phyloP scores from a whole-genome alignment of 805 yeast genomes.

The Lipomyces lipofer region DNA sequence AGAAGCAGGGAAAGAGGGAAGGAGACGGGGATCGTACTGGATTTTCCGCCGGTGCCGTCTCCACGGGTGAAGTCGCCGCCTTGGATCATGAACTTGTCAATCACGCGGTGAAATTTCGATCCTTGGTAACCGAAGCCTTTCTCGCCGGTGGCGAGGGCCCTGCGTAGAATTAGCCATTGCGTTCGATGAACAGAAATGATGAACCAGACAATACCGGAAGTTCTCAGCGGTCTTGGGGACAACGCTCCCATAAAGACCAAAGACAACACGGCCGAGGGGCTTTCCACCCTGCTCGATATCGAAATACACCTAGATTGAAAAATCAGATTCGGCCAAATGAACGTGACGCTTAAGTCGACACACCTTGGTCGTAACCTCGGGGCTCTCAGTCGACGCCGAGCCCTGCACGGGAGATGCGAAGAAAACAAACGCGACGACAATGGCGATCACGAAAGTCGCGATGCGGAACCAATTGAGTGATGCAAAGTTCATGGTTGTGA shows the following conservation, averaged over 20 bases:
- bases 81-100: constrained; percentile 71
- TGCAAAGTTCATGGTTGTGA: background rate
- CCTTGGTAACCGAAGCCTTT: constrained; percentile 68
- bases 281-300: constrained; percentile 81
- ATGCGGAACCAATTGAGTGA: background rate
- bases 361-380: constrained; percentile 41
- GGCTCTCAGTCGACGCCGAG: constrained; percentile 11
- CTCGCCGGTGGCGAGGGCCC: constrained; percentile 74
- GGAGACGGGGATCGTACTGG: constrained; percentile 24
- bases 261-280: constrained; percentile 73
- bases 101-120: constrained; percentile 72
- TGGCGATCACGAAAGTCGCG: constrained; percentile 13
- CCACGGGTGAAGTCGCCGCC: constrained; percentile 78
- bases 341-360: background rate
- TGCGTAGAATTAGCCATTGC: too few relatives aligned
- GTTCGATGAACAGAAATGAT: too few relatives aligned
- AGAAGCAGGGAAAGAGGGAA: background rate
- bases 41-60: constrained; percentile 63
- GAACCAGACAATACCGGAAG: constrained; percentile 50
- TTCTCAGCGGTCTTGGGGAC: constrained; percentile 89
- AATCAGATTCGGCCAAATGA: too few relatives aligned
- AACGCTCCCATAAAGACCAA: constrained; percentile 84
- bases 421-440: constrained; percentile 21
- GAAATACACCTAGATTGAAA: constrained; percentile 63
- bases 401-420: constrained; percentile 19